A percentile compares a stretch with the other conserved stretches of the same genome.
Evolutionary conservation across 805 yeast genomes (phyloP).

Genomic region (Candida xyloterini): DNA sequence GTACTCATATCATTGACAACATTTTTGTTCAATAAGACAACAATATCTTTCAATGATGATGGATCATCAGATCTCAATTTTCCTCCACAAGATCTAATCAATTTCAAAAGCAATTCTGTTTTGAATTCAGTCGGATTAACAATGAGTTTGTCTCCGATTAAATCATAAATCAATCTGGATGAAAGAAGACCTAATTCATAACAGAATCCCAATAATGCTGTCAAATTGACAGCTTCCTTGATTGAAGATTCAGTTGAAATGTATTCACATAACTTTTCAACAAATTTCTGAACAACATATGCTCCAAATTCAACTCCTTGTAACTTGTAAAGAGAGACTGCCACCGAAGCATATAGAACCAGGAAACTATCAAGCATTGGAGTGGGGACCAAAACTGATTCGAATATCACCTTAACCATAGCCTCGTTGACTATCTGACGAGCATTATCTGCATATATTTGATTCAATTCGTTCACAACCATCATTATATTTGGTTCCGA

Average conservation of each 20-base stretch:
- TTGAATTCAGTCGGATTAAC: constrained; percentile 57
- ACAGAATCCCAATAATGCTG: constrained; percentile 71
- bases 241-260: constrained; percentile 31
- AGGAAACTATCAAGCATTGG: constrained; percentile 76
- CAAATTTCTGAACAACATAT: constrained; percentile 68
- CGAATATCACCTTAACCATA: constrained; percentile 59
- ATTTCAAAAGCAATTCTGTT: constrained; percentile 72
- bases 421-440: constrained; percentile 76
- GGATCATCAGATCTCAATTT: constrained; percentile 92
- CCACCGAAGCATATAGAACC: constrained; percentile 72
- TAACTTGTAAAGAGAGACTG: constrained; percentile 68
- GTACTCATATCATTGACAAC: constrained; percentile 44
- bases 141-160: constrained; percentile 45
- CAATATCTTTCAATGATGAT: constrained; percentile 73
- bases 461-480: constrained; percentile 67
- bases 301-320: constrained; percentile 94
- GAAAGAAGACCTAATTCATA: constrained; percentile 77
- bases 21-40: constrained; percentile 51
- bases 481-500: constrained; percentile 79
- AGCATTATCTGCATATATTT: constrained; percentile 62
- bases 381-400: constrained; percentile 60
- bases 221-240: constrained; percentile 47
- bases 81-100: constrained; percentile 74
- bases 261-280: constrained; percentile 60
- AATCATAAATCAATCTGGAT: constrained; percentile 71